A percentile compares a stretch with the other conserved stretches of the same genome.
Evolutionary conservation across 2,329 filamentous ascomycete species (phyloP).

Genomic region (Tolypocladium paradoxum): DNA sequence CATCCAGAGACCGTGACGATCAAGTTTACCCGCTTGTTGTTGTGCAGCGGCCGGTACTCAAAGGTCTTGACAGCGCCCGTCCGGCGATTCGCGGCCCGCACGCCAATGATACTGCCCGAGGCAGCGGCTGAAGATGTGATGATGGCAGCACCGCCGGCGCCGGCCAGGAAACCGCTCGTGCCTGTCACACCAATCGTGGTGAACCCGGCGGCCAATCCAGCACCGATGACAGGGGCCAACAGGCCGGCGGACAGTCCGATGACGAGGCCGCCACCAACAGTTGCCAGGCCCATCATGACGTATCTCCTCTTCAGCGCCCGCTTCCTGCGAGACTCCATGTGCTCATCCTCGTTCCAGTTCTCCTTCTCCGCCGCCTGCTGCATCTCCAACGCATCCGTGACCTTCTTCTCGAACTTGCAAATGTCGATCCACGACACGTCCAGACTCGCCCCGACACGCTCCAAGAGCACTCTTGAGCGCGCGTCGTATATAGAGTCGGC

Average conservation of each 20-base stretch:
- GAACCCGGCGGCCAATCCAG: constrained; percentile 86
- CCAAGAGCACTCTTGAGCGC: constrained; percentile 73
- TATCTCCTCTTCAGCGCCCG: constrained; percentile 71
- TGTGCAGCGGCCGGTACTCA: constrained; percentile 91
- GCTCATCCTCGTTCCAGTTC: constrained; percentile 94
- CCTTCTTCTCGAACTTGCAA: constrained; percentile 90
- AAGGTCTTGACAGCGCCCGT: constrained; percentile 93
- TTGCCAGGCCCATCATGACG: constrained; percentile 93
- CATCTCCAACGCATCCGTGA: constrained; percentile 96
- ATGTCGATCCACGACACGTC: constrained; percentile 86
- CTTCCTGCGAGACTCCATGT: constrained; percentile 80
- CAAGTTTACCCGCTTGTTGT: constrained; percentile 94
- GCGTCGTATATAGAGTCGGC: constrained; percentile 92
- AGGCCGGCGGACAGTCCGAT: constrained; percentile 91
- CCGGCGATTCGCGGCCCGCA: constrained; percentile 72
- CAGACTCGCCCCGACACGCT: constrained; percentile 70
- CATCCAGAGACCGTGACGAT: constrained; percentile 93
- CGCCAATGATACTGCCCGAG: constrained; percentile 77
- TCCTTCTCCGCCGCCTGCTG: constrained; percentile 90
- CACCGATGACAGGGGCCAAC: constrained; percentile 85
- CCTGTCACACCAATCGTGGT: constrained; percentile 89
- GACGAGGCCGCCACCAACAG: constrained; percentile 86
- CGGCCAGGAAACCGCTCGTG: constrained; percentile 79
- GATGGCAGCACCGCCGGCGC: constrained; percentile 82
- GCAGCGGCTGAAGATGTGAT: constrained; percentile 85